Evolutionary conservation across 805 yeast genomes (phyloP), one percentile per base, ranked within the genome.

Genomic region (Teunomyces panamensis): DNA sequence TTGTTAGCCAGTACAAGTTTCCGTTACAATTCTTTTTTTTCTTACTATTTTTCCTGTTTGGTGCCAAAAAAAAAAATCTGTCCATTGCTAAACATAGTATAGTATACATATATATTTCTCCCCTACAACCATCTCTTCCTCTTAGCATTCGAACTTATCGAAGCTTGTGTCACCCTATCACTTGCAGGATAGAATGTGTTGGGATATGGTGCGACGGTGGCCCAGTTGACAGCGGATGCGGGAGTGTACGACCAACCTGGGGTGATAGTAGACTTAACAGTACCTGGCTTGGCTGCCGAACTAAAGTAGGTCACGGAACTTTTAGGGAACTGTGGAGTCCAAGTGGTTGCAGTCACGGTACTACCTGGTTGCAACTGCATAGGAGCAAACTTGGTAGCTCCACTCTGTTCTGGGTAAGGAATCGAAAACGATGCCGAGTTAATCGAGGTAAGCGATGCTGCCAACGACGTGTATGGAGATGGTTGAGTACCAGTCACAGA

Each of bases 331-430:
- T 81, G 73, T 55, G 83, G 77, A 9, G 85, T 63, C 84, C 91
- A 85, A 3, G 84, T 67, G 8, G 85, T 75, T 33, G 73, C 79
- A 0, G 96, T 87, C 24, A 89, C 79, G 8, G 68, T 69, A 1
- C 86, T 59, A 3, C 85, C 87, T 5, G 99, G 97, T 67, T 89
- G 96, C 49, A 74, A 63, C 69, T 91, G 97, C 96, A 90, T 89
- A 45, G 97, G 97, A 1, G 98, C 97, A 65, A 69, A 88, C 57
- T 91, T 79, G 8, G 87, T 80, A 16, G 56, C 65, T 28, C 96
- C 96, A 0, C 94, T 85, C 69, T 92, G 98, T 56, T 57, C 53
- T 2, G 88, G 78, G 68, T 91, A 92, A 2, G 95, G 78, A 5
- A 90, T 69, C 2, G 84, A 62, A 63, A 85, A 85, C 2, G 89